phyloP scores from a whole-genome alignment of 2,329 filamentous ascomycete species.

The Teratosphaeria gauchensis region DNA sequence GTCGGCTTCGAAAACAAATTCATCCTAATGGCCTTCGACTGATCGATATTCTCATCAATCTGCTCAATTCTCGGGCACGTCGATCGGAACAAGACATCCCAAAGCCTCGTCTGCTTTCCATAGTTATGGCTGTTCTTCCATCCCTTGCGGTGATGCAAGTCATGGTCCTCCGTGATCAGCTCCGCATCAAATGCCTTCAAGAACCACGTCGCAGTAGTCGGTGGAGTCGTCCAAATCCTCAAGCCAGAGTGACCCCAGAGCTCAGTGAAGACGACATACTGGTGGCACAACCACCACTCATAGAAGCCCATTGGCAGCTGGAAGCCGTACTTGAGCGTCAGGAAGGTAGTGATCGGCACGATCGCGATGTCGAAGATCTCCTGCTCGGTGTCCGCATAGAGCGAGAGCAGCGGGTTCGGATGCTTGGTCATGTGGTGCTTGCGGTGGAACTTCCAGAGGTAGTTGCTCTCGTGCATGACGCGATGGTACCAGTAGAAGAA shows the following conservation, averaged over 20 bases:
- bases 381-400: conserved; percentile 33
- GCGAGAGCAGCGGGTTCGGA: conserved; percentile 31
- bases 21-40: neutral
- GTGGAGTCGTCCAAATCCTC: conserved; percentile 26
- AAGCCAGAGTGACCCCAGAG: conserved; percentile 30
- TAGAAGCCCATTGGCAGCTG: conserved; percentile 37
- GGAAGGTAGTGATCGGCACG: conserved; percentile 30
- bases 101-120: conserved; percentile 29
- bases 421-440: conserved; percentile 37
- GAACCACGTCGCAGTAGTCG: conserved; percentile 27
- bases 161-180: conserved; percentile 33
- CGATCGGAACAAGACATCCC: conserved; percentile 29
- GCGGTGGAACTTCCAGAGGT: conserved; percentile 33
- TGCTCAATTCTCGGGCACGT: conserved; percentile 28
- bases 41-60: conserved; percentile 1
- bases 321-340: conserved; percentile 23
- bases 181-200: conserved; percentile 25
- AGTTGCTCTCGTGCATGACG: conserved; percentile 29
- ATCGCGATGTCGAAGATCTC: conserved; percentile 33
- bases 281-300: conserved; percentile 36
- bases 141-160: conserved; percentile 28
- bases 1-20: neutral
- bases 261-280: conserved; percentile 33
- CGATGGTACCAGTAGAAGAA: conserved; percentile 37
- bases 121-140: conserved; percentile 29